A percentile compares a stretch with the other conserved stretches of the same genome.
phyloP scores from a whole-genome alignment of 1,284 basidiomycete species.

The Sanguinoderma infundibulare region DNA sequence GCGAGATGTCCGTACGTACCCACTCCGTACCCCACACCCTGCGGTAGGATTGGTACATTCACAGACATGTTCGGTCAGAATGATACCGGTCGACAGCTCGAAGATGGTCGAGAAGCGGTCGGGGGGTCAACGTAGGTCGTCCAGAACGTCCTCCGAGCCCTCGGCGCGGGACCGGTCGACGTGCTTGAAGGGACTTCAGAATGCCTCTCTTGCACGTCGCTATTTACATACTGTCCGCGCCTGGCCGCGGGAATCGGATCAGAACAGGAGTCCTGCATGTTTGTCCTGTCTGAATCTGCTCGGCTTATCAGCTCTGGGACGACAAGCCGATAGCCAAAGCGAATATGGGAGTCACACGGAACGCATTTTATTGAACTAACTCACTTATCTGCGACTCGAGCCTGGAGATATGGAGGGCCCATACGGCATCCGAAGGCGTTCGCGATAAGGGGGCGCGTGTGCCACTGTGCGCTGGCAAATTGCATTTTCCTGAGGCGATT shows the following conservation, averaged over 20 bases:
- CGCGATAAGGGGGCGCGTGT: background rate
- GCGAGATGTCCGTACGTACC: slow-evolving; percentile 51
- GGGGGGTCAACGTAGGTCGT: no score
- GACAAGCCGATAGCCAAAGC: background rate
- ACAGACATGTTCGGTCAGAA: slow-evolving; percentile 25
- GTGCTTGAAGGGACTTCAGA: slow-evolving; percentile 1
- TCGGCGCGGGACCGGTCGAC: no score
- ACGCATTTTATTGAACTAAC: background rate
- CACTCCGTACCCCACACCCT: slow-evolving; percentile 69
- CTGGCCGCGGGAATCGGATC: background rate
- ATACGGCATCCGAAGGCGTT: background rate
- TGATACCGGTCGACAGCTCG: background rate
- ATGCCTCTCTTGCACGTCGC: background rate
- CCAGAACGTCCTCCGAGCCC: no score
- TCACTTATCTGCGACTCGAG: slow-evolving; percentile 10
- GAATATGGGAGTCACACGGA: background rate
- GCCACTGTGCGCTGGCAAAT: background rate
- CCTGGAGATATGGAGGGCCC: background rate
- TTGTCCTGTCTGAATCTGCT: no score
- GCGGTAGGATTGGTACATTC: slow-evolving; percentile 35
- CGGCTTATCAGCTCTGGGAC: no score
- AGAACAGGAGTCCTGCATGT: background rate
- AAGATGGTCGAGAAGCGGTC: background rate
- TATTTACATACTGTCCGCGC: slow-evolving; percentile 9
- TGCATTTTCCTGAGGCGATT: background rate